Percentiles rank a stretch among this genome's conserved stretches.
These are phyloP conservation scores for Macrophomina phaseolina DNA, from an alignment of 2,329 filamentous ascomycete genomes.

Conservation along the genomic window DNA sequence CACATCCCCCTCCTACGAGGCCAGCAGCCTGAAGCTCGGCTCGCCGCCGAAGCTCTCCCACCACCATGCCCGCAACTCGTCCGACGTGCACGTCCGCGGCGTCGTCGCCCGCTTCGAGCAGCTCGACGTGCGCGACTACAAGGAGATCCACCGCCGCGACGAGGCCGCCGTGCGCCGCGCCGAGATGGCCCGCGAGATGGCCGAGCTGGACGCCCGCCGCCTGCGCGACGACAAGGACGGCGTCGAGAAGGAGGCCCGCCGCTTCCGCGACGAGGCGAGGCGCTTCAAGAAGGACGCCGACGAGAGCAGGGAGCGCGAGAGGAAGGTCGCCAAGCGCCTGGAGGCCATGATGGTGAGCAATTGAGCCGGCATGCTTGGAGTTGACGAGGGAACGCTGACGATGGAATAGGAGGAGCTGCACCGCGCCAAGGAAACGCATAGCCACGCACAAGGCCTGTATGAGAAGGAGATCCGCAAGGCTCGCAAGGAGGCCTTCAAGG, in stretches of 20 bases:
- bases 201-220: constrained; percentile 43
- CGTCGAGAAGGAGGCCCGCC: constrained; percentile 71
- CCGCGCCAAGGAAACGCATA: constrained; percentile 70
- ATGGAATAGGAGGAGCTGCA: constrained; percentile 69
- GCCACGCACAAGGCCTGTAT: constrained; percentile 57
- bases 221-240: constrained; percentile 68
- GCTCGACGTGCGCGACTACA: constrained; percentile 60
- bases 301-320: constrained; percentile 69
- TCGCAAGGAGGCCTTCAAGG: constrained; percentile 76
- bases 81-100: constrained; percentile 46
- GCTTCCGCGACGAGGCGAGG: constrained; percentile 66
- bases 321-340: constrained; percentile 68
- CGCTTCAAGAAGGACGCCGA: constrained; percentile 64
- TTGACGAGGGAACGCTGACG: constrained; percentile 24
- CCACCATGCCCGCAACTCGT: constrained; percentile 42
- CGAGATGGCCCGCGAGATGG: constrained; percentile 46
- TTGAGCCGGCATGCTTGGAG: neutral
- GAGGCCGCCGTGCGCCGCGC: constrained; percentile 52
- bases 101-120: constrained; percentile 75
- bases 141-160: constrained; percentile 51
- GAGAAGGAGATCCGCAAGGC: constrained; percentile 75
- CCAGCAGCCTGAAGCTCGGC: constrained; percentile 30
- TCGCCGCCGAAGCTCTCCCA: constrained; percentile 29
- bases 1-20: constrained; percentile 41
- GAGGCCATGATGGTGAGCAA: constrained; percentile 73